A percentile compares a stretch with the other conserved stretches of the same genome.
phyloP scores from a whole-genome alignment of 2,329 filamentous ascomycete genomes.

The Pseudopyricularia javanii region DNA sequence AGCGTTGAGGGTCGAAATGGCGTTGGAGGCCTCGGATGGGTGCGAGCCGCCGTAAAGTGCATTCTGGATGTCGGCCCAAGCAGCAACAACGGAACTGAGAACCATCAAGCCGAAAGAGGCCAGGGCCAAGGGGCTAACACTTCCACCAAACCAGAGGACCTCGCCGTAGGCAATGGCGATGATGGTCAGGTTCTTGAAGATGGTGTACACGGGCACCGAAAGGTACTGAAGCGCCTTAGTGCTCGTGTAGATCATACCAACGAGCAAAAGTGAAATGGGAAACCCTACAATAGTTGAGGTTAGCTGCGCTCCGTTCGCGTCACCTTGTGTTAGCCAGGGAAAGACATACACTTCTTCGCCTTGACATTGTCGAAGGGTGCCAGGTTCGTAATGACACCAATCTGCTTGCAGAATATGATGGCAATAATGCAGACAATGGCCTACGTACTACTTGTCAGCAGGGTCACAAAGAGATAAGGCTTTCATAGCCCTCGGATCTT shows the following conservation, averaged over 20 bases:
- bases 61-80: conserved; percentile 92
- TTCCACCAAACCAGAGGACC: conserved; percentile 95
- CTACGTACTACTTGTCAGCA: conserved; percentile 30
- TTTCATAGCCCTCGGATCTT: too few relatives aligned
- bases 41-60: conserved; percentile 53
- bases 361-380: conserved; percentile 76
- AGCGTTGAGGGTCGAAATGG: conserved; percentile 81
- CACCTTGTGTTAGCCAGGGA: neutral
- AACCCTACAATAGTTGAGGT: conserved; percentile 53
- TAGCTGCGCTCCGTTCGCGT: neutral
- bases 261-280: conserved; percentile 85
- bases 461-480: neutral
- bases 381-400: conserved; percentile 71
- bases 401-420: conserved; percentile 71
- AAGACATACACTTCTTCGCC: conserved; percentile 72
- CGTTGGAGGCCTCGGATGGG: conserved; percentile 50
- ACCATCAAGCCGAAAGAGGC: conserved; percentile 97
- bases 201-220: conserved; percentile 96
- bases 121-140: conserved; percentile 73
- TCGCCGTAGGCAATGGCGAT: conserved; percentile 98
- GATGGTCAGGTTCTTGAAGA: conserved; percentile 99
- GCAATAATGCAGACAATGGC: conserved; percentile 78
- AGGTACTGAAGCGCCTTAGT: conserved; percentile 94
- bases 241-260: conserved; percentile 98
- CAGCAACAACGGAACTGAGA: conserved; percentile 82